Evolutionary conservation across 495 filamentous ascomycete species (phyloP).

Genomic region (Aspergillus heteromorphus): DNA sequence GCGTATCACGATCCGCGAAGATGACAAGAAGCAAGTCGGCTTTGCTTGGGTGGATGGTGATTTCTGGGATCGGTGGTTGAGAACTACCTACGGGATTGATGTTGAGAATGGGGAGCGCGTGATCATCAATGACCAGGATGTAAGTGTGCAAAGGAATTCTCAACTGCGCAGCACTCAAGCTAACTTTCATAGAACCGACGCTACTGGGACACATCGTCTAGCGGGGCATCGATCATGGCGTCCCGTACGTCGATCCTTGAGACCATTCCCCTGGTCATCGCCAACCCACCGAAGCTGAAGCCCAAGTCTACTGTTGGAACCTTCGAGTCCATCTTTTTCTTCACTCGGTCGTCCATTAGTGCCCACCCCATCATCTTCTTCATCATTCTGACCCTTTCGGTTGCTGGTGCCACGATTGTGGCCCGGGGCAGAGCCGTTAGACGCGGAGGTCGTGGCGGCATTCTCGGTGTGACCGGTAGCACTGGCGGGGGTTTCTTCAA

Average conservation of each 20-base stretch:
- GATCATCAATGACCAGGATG: slow-evolving; percentile 96
- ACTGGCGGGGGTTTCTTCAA: slow-evolving; percentile 65
- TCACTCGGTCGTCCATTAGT: slow-evolving; percentile 58
- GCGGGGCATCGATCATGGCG: slow-evolving; percentile 79
- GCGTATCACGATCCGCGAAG: slow-evolving; percentile 78
- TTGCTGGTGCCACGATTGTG: slow-evolving; percentile 26
- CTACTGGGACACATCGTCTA: slow-evolving; percentile 92
- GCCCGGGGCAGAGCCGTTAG: slow-evolving; percentile 30
- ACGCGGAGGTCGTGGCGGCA: slow-evolving; percentile 37
- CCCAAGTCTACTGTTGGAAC: slow-evolving; percentile 79
- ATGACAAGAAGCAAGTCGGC: slow-evolving; percentile 79
- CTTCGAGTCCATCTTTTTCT: slow-evolving; percentile 74
- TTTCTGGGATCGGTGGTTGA: slow-evolving; percentile 96
- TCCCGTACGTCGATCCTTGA: slow-evolving; percentile 93
- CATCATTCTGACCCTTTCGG: slow-evolving; percentile 50
- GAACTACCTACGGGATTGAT: slow-evolving; percentile 88
- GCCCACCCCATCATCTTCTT: slow-evolving; percentile 70
- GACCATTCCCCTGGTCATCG: slow-evolving; percentile 74
- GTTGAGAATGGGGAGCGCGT: slow-evolving; percentile 82
- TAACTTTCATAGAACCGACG: slow-evolving; percentile 63
- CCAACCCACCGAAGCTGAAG: slow-evolving; percentile 72
- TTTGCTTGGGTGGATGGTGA: slow-evolving; percentile 99
- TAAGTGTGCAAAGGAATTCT: slow-evolving; percentile 43
- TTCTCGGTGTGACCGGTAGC: slow-evolving; percentile 52
- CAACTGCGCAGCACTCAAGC: slow-evolving; percentile 11